Base-by-base conservation (phyloP, 73 alveolate genomes). In the Stentor coeruleus region DNA sequence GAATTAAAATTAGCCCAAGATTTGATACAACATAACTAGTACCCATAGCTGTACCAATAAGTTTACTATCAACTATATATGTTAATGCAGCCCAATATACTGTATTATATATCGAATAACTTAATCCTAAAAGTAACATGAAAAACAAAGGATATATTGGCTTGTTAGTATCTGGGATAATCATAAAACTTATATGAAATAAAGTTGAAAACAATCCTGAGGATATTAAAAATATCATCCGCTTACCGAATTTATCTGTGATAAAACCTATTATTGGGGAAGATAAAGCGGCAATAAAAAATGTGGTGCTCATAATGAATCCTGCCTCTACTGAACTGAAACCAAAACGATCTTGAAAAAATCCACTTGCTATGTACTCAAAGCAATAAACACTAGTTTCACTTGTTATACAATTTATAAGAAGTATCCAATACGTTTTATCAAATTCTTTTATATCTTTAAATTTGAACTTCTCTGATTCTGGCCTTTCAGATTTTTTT, bases 391-490 rank as follows among this genome's bases (percentile, higher is more conserved):
- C 39, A 26, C 42, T 28, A 11, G 85, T 79, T 77, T 94, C 91
- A 26, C 86, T 74, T 28, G 87, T 39, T 15, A 94, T 88, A 66
- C 96, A 91, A 40, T 89, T 81, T 42, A 74, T 36, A 0, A 92
- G 55, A 38, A 94, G 59, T 0, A 92, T 81, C 94, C 93, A 88
- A 85, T 86, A 94, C 42, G 90, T 86, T 33, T 81, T 59, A 77
- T 87, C 88, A 72, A 94, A 90, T 35, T 88, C 88, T 81, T 87
- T 91, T 42, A 94, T 59, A 74, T 94, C 97, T 49, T 49, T 49
- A 11, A 49, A 49, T 11, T n/a, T 20, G 20, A 49, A 49, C 6
- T 20, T 49, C 20, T 49, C 66, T 11, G 66, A 49, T 49, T 49
- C 20, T 11, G 66, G 66, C n/a, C n/a, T n/a, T n/a, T n/a, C n/a